A percentile compares a stretch with the other conserved stretches of the same genome.
These are phyloP conservation scores for Candida oleophila DNA, from an alignment of 805 yeast species.

Conservation along the genomic window DNA sequence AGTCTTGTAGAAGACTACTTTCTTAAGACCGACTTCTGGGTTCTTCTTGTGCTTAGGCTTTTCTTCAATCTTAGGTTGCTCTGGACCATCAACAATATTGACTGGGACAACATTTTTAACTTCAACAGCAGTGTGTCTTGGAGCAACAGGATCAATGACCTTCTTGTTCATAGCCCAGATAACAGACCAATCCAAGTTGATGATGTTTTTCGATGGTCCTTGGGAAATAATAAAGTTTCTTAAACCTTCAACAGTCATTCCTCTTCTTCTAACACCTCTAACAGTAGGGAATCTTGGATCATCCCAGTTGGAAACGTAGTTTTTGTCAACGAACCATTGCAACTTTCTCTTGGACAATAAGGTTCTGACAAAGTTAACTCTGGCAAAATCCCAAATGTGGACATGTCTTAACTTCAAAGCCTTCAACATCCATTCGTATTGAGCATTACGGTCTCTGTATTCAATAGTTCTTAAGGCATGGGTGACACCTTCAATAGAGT, in stretches of 20 bases:
- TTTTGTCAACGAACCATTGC: conserved; percentile 98
- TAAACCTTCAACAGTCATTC: conserved; percentile 98
- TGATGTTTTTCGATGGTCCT: conserved; percentile 97
- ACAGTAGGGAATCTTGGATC: conserved; percentile 99
- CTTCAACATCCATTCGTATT: conserved; percentile 93
- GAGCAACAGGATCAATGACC: conserved; percentile 94
- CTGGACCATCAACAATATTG: conserved; percentile 68
- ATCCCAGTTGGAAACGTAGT: conserved; percentile 90
- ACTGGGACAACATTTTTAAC: conserved; percentile 66
- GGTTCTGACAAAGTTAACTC: conserved; percentile 96
- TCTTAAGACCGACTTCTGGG: conserved; percentile 83
- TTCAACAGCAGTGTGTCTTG: conserved; percentile 86
- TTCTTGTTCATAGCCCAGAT: conserved; percentile 98
- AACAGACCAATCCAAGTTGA: conserved; percentile 95
- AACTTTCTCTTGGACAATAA: conserved; percentile 93
- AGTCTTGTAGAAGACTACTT: conserved; percentile 62
- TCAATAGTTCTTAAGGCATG: conserved; percentile 98
- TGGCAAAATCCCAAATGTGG: conserved; percentile 96
- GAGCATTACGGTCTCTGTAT: conserved; percentile 98
- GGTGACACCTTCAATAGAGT: conserved; percentile 93
- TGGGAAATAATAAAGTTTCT: conserved; percentile 90
- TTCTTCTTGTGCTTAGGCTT: conserved; percentile 95
- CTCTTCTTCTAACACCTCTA: conserved; percentile 98
- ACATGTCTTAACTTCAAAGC: conserved; percentile 85
- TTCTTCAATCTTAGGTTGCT: conserved; percentile 58